These are phyloP conservation scores for Ceratobasidium sp. DNA, from an alignment of 1,284 basidiomycete genomes.

Conservation along the genomic window DNA sequence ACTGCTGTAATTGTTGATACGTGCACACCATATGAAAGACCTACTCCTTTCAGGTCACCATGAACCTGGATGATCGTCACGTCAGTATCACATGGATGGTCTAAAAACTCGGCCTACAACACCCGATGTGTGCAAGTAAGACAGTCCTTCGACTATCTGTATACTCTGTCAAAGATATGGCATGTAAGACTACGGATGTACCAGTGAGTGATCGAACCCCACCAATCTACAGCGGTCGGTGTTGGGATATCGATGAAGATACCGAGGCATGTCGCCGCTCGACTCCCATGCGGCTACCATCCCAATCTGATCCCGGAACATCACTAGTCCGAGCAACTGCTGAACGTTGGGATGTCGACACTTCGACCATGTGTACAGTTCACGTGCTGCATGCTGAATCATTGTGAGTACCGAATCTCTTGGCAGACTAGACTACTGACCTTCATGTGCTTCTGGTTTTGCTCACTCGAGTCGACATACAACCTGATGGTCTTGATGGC, in stretches of 20 bases:
- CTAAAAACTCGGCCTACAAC: neutral
- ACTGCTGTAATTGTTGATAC: neutral
- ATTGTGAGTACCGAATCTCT: too few species aligned
- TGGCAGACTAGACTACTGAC: too few species aligned
- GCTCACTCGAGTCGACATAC: too few species aligned
- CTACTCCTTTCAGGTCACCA: slow-evolving; percentile 33
- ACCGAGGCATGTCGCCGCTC: neutral
- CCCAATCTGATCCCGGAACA: slow-evolving; percentile 19
- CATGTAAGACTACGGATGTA: too few species aligned
- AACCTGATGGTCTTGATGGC: too few species aligned
- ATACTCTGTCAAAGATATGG: neutral
- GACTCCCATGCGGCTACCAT: slow-evolving; percentile 4
- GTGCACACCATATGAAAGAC: neutral
- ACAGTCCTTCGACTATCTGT: neutral
- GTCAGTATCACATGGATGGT: neutral
- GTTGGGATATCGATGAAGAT: neutral
- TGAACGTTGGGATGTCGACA: neutral
- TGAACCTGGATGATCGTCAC: neutral
- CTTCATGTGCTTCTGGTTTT: too few species aligned
- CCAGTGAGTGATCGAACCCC: neutral
- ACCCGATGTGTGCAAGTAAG: neutral
- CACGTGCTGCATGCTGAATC: neutral
- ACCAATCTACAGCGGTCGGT: neutral
- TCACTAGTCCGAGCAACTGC: neutral
- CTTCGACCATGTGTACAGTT: slow-evolving; percentile 7